These are phyloP conservation scores for Chrysopogon serrulatus DNA, from an alignment of 176 grass and related monocot genomes.

Conservation along the genomic window DNA sequence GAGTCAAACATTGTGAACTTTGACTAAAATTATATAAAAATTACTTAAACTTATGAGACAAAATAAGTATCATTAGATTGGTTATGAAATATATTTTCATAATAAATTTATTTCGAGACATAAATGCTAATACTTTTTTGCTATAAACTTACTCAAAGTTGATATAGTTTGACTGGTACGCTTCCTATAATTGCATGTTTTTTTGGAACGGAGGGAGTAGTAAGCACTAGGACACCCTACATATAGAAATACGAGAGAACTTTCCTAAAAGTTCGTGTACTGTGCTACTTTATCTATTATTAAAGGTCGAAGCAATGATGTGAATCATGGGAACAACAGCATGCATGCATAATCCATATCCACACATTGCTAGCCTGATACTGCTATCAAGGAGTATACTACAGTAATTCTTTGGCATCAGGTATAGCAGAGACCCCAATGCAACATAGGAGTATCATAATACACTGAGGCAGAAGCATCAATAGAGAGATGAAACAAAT, in stretches of 20 bases:
- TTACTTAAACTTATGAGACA: no score
- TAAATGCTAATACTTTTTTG: no score
- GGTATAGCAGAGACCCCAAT: background rate
- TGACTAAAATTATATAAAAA: no score
- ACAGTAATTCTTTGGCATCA: background rate
- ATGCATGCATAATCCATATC: background rate
- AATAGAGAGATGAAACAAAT: conserved; percentile 15
- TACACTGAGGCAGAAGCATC: conserved; percentile 7
- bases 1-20: no score
- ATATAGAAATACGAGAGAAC: background rate
- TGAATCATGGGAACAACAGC: conserved; percentile 27
- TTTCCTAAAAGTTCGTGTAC: conserved; percentile 15
- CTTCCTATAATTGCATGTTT: no score
- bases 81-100: no score
- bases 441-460: background rate
- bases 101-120: no score
- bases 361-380: conserved; percentile 12
- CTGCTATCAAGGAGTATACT: background rate
- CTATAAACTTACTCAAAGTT: no score
- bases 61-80: no score
- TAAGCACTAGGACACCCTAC: background rate
- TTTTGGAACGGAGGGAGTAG: no score
- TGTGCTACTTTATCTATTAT: background rate
- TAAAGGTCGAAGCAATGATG: conserved; percentile 12
- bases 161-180: no score